Evolutionary conservation across 2,329 filamentous ascomycete genomes (phyloP).

Genomic region (Alternaria sp.): DNA sequence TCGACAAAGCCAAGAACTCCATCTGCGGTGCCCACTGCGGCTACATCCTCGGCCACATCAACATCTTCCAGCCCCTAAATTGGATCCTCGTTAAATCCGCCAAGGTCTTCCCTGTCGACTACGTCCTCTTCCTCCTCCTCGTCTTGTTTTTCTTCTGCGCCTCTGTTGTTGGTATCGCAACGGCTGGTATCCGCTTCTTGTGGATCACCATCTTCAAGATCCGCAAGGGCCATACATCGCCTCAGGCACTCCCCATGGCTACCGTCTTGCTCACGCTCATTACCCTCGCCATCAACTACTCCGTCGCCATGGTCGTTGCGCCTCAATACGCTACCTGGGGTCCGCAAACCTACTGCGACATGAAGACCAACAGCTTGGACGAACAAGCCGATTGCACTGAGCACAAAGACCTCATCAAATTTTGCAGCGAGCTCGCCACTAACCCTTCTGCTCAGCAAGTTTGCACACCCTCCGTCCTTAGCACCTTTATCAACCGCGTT

Average conservation of each 20-base stretch:
- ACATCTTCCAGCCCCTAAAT: constrained; percentile 95
- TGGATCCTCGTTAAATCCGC: constrained; percentile 84
- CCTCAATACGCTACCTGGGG: constrained; percentile 95
- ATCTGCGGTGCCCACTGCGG: constrained; percentile 90
- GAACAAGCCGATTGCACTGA: constrained; percentile 78
- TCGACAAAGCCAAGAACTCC: constrained; percentile 97
- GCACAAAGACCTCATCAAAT: constrained; percentile 74
- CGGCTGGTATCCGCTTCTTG: constrained; percentile 91
- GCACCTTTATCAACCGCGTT: constrained; percentile 90
- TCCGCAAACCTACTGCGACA: constrained; percentile 91
- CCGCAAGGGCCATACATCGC: constrained; percentile 84
- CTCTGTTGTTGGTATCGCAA: constrained; percentile 84
- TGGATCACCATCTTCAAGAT: constrained; percentile 96
- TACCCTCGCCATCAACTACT: constrained; percentile 90
- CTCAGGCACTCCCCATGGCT: constrained; percentile 88
- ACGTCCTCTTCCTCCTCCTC: constrained; percentile 84
- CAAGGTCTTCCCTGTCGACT: constrained; percentile 88
- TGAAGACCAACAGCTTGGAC: constrained; percentile 67
- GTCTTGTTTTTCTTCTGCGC: constrained; percentile 88
- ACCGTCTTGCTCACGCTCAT: constrained; percentile 92
- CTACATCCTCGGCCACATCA: constrained; percentile 86
- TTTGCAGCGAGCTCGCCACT: constrained; percentile 80
- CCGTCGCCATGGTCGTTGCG: constrained; percentile 89
- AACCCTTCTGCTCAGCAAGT: constrained; percentile 77
- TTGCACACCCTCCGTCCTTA: constrained; percentile 90